Conservation (phyloP, 257 asterid species). For the Thymus mandschuricus region DNA sequence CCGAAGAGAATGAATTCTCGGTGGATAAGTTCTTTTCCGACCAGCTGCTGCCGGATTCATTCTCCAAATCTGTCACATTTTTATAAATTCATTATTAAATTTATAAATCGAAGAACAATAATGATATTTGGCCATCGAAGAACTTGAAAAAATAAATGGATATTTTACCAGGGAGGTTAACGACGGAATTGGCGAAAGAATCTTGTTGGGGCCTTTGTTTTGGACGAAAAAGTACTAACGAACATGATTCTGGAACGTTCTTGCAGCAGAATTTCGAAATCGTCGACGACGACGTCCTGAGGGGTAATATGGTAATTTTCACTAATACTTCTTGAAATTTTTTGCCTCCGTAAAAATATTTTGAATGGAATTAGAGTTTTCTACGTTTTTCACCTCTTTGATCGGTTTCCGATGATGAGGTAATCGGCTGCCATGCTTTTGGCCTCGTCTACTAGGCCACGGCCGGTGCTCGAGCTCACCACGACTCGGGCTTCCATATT, state of each 20-base stretch:
- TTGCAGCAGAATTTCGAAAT: slow-evolving; percentile 55
- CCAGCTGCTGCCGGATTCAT: slow-evolving; percentile 45
- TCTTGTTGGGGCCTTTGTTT: slow-evolving; percentile 18
- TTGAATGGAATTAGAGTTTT: too few species aligned
- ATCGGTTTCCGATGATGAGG: slow-evolving; percentile 50
- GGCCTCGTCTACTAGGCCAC: slow-evolving; percentile 63
- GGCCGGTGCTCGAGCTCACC: slow-evolving; percentile 53
- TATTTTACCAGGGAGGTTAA: slow-evolving; percentile 36
- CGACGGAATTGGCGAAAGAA: slow-evolving; percentile 32
- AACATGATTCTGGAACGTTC: slow-evolving; percentile 65
- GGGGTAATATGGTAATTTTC: slow-evolving; percentile 25
- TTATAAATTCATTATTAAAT: background rate
- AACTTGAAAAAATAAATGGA: background rate
- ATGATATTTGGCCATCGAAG: too few species aligned
- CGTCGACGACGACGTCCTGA: slow-evolving; percentile 40
- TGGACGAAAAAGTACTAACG: slow-evolving; percentile 56
- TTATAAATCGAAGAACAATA: too few species aligned
- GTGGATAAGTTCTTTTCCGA: slow-evolving; percentile 45
- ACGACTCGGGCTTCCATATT: slow-evolving; percentile 81
- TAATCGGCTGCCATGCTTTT: slow-evolving; percentile 59
- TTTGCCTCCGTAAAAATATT: background rate
- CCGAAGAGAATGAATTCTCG: slow-evolving; percentile 56
- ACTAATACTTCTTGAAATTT: slow-evolving; percentile 22
- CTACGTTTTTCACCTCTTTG: slow-evolving; percentile 44
- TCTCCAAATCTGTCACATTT: slow-evolving; percentile 43